Percentiles rank a stretch among this genome's conserved stretches.
phyloP scores from a whole-genome alignment of 202 grass and related monocot genomes.

The Bolboschoenoplectus hybrid region DNA sequence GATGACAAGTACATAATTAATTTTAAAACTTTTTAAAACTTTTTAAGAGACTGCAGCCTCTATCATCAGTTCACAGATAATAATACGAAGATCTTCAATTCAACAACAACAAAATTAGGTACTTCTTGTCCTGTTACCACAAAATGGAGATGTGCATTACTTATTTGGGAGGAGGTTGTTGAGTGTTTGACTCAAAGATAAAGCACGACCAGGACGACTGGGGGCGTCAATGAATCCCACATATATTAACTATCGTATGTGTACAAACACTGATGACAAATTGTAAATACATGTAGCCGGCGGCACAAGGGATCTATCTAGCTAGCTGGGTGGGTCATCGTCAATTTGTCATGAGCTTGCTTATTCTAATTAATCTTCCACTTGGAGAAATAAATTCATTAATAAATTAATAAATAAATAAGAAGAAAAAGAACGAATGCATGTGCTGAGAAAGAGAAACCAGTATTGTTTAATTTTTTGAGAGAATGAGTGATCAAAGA shows the following conservation, averaged over 20 bases:
- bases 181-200: too few relatives aligned
- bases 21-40: too few relatives aligned
- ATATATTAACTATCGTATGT: neutral
- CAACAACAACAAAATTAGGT: too few relatives aligned
- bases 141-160: too few relatives aligned
- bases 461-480: neutral
- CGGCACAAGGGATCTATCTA: neutral
- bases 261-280: neutral
- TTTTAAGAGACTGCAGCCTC: too few relatives aligned
- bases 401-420: neutral
- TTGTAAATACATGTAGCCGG: neutral
- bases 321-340: neutral
- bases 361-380: neutral
- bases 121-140: too few relatives aligned
- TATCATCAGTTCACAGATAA: too few relatives aligned
- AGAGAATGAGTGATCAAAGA: neutral
- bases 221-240: neutral
- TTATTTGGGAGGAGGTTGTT: too few relatives aligned
- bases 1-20: too few relatives aligned
- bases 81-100: too few relatives aligned
- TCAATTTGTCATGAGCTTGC: neutral
- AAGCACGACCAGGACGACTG: too few relatives aligned
- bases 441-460: constrained; percentile 4
- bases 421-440: neutral
- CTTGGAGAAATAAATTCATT: neutral